phyloP scores from a whole-genome alignment of 2,329 filamentous ascomycete genomes.

The Scedosporium boydii region DNA sequence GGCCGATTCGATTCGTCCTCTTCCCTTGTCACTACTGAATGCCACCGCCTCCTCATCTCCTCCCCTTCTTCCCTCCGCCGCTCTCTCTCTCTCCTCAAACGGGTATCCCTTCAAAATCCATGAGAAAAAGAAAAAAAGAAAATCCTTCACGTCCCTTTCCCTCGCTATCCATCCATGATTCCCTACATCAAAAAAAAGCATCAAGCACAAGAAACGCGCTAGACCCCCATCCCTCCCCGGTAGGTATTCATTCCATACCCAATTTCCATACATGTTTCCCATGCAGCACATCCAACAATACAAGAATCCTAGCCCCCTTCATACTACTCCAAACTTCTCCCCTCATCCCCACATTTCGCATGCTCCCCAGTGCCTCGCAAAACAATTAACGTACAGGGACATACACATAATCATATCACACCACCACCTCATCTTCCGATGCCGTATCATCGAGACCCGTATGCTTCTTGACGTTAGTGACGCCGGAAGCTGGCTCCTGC shows the following conservation, averaged over 20 bases:
- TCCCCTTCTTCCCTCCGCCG: background rate
- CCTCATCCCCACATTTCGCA: background rate
- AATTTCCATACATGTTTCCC: background rate
- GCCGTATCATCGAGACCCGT: conserved; percentile 47
- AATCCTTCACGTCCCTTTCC: background rate
- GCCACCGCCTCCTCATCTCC: background rate
- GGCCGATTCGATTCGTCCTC: background rate
- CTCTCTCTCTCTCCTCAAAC: background rate
- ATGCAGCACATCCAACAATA: background rate
- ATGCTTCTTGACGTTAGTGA: conserved; percentile 42
- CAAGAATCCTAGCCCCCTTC: background rate
- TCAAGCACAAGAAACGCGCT: background rate
- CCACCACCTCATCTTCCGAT: conserved; percentile 40
- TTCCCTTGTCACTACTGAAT: background rate
- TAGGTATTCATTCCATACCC: background rate
- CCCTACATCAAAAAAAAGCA: background rate
- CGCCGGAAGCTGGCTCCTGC: conserved; percentile 31
- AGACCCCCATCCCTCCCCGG: background rate
- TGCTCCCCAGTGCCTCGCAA: background rate
- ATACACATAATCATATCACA: conserved; percentile 11
- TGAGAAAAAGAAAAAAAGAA: background rate
- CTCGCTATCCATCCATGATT: background rate
- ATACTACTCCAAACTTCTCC: background rate
- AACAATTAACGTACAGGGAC: background rate
- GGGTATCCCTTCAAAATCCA: background rate